These are phyloP conservation scores for Xylaria cubensis DNA, from an alignment of 495 filamentous ascomycete species.

Conservation along the genomic window DNA sequence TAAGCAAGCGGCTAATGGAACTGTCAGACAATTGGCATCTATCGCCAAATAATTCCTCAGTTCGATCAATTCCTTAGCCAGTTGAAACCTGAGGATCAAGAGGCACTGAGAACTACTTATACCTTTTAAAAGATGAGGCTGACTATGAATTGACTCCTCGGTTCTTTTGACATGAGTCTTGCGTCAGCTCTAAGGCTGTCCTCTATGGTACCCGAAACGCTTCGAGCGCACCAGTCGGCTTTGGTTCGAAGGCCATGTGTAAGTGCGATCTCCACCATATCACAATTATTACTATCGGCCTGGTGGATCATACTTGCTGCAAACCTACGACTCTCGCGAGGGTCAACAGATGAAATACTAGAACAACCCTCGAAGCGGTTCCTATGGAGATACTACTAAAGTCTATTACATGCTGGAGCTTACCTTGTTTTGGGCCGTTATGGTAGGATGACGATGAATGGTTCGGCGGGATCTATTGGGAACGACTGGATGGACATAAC, in stretches of 20 bases:
- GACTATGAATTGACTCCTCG: not conserved
- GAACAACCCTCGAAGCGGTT: not conserved
- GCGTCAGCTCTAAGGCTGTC: not conserved
- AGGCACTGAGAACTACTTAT: constrained; percentile 51
- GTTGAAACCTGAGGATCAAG: constrained; percentile 67
- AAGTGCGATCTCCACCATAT: not conserved
- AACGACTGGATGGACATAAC: no score
- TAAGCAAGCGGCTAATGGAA: constrained; percentile 27
- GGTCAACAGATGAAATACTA: not conserved
- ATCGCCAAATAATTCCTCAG: constrained; percentile 83
- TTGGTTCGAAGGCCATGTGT: not conserved
- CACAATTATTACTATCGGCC: not conserved
- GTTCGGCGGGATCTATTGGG: not conserved
- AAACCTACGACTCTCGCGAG: not conserved
- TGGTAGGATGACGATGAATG: not conserved
- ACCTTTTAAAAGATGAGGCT: constrained; percentile 27
- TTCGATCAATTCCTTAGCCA: constrained; percentile 80
- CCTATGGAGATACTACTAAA: not conserved
- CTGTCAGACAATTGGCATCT: constrained; percentile 77
- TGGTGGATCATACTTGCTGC: not conserved
- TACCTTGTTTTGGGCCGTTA: not conserved
- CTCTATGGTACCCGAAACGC: not conserved
- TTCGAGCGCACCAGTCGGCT: not conserved
- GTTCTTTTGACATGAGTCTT: not conserved
- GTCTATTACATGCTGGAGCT: not conserved